Evolutionary conservation across 345 rosid genomes (phyloP), one percentile per base, ranked within the genome.

Genomic region (Acer campestre): DNA sequence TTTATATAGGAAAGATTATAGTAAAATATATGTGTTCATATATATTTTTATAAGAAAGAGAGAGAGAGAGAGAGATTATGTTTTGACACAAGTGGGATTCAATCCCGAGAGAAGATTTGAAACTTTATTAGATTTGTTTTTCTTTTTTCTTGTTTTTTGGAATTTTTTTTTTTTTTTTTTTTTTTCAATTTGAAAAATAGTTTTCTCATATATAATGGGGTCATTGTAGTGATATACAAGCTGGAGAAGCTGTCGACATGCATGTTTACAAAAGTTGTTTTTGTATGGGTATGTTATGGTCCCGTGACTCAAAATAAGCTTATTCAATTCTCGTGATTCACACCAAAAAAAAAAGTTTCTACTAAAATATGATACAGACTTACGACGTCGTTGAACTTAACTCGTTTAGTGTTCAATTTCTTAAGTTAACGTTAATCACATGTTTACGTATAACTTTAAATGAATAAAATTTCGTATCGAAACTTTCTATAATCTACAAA

Each of bases 51-150:
- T 61, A 61, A 48, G n/a, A 69, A 40, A 0, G 7, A 78, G n/a
- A 29, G 13, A 20, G 20, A 31, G 11, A 17, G 14, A 61, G 44
- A 66, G 71, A 75, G 81, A 82, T 77, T 81, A 77, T 61, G 69
- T 80, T 80, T 82, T 86, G 10, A 3, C 55, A 49, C 55, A 79
- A 82, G 80, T 80, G 85, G 89, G 87, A 79, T 75, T 80, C 88
- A 82, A 89, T 89, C 88, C 88, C 85, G 75, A 86, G 82, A 73
- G 70, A 68, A 64, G 77, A 78, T 75, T 68, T 35, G 64, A 35
- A 38, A 18, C 65, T 74, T 40, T 49, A 23, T 79, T 78, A 55
- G 71, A 58, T 59, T 64, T 20, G 1, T 59, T 20, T 42, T 29
- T 29, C 31, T 29, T 29, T 29, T 29, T 29, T 29, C 31, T 29